Base-by-base conservation (phyloP, 1,139 yeast species). In the Taiozyma sp. region DNA sequence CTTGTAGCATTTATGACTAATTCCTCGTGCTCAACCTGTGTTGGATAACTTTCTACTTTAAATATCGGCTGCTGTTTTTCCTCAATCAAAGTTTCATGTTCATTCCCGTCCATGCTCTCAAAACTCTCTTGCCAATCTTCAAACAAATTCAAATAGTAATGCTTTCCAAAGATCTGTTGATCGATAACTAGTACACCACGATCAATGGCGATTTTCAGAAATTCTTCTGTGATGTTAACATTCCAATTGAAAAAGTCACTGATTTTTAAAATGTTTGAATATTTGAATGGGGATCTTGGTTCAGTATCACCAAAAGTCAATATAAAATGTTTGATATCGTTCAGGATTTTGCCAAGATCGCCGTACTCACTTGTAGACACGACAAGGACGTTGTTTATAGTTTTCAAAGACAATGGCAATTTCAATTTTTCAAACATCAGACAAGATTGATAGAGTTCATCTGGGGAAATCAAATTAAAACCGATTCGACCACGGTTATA, bases 181-280 rank as follows among this genome's bases (percentile, higher is more conserved):
- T 89, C 96, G 10, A 88, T 74, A 12, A 86, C 81, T 2, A 88
- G 63, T 1, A 69, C 68, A 1, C 91, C 93, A 4, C 69, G 64
- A 8, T 73, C 75, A 38, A 87, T 78, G 27, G 87, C 83, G 53
- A 75, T 71, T 50, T 81, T 82, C 19, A 89, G 67, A 57, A 88
- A 89, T 62, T 88, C 95, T 16, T 72, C 73, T 3, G 92, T 78
- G 19, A 89, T 82, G 34, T 81, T 79, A 44, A 84, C 74, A 19
- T 92, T 83, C 92, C 95, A 88, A 38, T 73, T 72, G 55, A 84
- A 76, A 55, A 76, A 77, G 50, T 80, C 62, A 32, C 61, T 51
- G 2, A 58, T 59, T 8, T 58, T 66, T 56, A 50, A 60, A 36
- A 48, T 51, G 42, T 51, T 67, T 56, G 48, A 60, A 59, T 24